A percentile compares a stretch with the other conserved stretches of the same genome.
Conservation (phyloP, 371 early-diverging fungal genomes). For the Mucor piriformis region DNA sequence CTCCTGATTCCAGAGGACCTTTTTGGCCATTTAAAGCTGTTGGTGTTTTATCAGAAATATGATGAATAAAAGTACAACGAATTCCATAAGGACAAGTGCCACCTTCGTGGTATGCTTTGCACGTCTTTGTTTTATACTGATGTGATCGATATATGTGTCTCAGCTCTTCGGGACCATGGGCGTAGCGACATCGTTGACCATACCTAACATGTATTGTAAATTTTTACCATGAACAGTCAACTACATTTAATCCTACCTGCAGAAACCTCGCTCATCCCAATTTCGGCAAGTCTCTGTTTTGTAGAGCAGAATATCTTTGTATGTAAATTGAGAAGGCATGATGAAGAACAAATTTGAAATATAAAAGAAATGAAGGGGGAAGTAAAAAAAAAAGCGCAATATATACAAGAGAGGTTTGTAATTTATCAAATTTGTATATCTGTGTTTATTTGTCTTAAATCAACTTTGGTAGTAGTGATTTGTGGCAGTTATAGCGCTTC, state of each 20-base stretch:
- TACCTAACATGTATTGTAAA: constrained; percentile 54
- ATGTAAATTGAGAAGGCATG: constrained; percentile 10
- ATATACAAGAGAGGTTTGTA: background rate
- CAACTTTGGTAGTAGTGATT: background rate
- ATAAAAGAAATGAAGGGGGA: background rate
- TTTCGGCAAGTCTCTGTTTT: constrained; percentile 94
- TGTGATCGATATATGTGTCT: constrained; percentile 84
- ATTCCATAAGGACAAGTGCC: constrained; percentile 90
- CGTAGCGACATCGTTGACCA: constrained; percentile 93
- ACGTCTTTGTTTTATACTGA: constrained; percentile 87
- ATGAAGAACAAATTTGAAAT: background rate
- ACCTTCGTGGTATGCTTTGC: constrained; percentile 81
- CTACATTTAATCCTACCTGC: constrained; percentile 60
- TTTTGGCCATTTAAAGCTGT: background rate
- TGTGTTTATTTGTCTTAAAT: background rate
- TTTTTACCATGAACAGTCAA: too few relatives aligned
- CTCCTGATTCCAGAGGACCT: background rate
- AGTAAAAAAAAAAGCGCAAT: background rate
- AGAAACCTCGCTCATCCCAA: constrained; percentile 77
- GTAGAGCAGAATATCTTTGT: constrained; percentile 74
- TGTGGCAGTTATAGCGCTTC: background rate
- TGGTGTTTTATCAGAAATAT: background rate
- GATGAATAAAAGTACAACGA: constrained; percentile 93
- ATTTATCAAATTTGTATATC: background rate
- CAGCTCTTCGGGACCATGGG: constrained; percentile 80